phyloP scores from a whole-genome alignment of 1,284 basidiomycete genomes.

The Leccinum griseonigrum region DNA sequence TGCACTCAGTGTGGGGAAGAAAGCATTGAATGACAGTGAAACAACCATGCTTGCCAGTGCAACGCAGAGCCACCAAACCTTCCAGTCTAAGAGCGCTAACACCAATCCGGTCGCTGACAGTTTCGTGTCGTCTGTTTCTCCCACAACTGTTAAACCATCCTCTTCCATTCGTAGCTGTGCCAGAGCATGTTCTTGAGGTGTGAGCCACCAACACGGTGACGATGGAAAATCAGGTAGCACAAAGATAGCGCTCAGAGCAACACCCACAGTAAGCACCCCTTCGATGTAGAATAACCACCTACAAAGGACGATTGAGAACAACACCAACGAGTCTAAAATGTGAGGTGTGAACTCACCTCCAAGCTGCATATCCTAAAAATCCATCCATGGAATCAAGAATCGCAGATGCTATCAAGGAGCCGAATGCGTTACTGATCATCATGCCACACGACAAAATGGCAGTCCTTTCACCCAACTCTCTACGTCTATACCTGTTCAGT shows the following conservation, averaged over 20 bases:
- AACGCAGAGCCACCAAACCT: slow-evolving; percentile 55
- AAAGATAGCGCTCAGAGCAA: slow-evolving; percentile 61
- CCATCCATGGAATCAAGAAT: slow-evolving; percentile 75
- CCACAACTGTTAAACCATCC: slow-evolving; percentile 40
- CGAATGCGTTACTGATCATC: slow-evolving; percentile 82
- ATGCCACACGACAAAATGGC: slow-evolving; percentile 71
- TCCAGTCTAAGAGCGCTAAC: slow-evolving; percentile 55
- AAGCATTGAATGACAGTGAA: slow-evolving; percentile 59
- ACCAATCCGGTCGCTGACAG: slow-evolving; percentile 17
- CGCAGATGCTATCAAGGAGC: slow-evolving; percentile 73
- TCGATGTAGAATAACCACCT: slow-evolving; percentile 74
- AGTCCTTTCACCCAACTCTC: slow-evolving; percentile 69
- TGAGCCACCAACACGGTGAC: slow-evolving; percentile 54
- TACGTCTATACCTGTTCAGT: slow-evolving; percentile 50
- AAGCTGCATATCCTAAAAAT: slow-evolving; percentile 67
- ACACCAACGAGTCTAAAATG: neutral
- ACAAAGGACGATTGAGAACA: neutral
- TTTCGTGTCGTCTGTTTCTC: slow-evolving; percentile 11
- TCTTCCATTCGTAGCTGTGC: slow-evolving; percentile 74
- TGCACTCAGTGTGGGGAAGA: slow-evolving; percentile 51
- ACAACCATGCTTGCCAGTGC: slow-evolving; percentile 47
- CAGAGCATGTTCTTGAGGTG: slow-evolving; percentile 62
- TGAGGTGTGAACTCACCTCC: slow-evolving; percentile 44
- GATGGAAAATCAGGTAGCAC: slow-evolving; percentile 79
- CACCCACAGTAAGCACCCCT: slow-evolving; percentile 61